Evolutionary conservation across 495 filamentous ascomycete genomes (phyloP).

Genomic region (Astrothelium subdiscretum): DNA sequence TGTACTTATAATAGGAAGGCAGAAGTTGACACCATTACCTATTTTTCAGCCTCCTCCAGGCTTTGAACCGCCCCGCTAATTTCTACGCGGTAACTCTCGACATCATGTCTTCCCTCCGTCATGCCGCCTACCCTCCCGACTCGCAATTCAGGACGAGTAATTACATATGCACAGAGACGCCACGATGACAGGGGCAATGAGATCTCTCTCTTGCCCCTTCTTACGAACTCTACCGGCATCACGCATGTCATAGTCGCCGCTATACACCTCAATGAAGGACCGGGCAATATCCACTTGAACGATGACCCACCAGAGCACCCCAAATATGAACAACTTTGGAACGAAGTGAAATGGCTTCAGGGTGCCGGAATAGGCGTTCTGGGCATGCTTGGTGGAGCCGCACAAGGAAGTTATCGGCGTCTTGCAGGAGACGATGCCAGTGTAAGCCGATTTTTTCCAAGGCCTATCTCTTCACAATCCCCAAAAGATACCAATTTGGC

Average conservation of each 20-base stretch:
- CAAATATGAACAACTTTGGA: conserved; percentile 27
- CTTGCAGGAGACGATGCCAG: conserved; percentile 23
- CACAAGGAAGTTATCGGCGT: conserved; percentile 28
- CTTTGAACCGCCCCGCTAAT: not conserved
- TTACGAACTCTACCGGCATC: conserved; percentile 32
- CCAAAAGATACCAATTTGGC: not conserved
- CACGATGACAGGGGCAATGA: conserved; percentile 15
- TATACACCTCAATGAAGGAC: conserved; percentile 33
- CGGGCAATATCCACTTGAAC: conserved; percentile 35
- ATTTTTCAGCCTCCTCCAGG: not conserved
- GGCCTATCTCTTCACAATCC: no score
- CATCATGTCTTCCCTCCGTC: not conserved
- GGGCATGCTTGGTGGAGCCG: conserved; percentile 35
- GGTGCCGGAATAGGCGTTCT: conserved; percentile 32
- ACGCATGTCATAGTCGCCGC: conserved; percentile 37
- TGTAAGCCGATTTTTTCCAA: conserved; percentile 13
- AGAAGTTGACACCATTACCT: no score
- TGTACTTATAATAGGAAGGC: no score
- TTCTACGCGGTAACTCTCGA: not conserved
- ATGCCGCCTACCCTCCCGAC: not conserved
- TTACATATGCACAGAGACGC: not conserved
- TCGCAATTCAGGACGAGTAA: not conserved
- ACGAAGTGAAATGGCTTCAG: conserved; percentile 32
- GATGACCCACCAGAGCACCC: conserved; percentile 26
- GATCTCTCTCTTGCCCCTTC: conserved; percentile 33